Evolutionary conservation across 192 early-diverging fungal genomes (phyloP).

Genomic region (Backusella liffmaniae): DNA sequence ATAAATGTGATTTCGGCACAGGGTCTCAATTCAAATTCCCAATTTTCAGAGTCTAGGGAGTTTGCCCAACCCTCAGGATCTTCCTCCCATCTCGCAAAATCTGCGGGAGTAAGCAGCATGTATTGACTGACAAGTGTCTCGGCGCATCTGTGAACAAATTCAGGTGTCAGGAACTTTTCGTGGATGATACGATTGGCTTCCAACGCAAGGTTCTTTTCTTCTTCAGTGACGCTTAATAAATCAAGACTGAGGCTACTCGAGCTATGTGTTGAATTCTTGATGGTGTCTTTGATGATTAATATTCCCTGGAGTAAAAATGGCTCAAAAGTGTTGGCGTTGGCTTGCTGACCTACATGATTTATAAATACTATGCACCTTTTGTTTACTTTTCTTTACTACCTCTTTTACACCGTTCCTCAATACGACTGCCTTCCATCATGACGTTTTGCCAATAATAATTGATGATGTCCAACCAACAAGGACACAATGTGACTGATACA

Average conservation of each 20-base stretch:
- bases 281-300: constrained; percentile 59
- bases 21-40: constrained; percentile 75
- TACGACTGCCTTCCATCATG: constrained; percentile 11
- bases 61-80: constrained; percentile 83
- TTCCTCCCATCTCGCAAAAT: constrained; percentile 79
- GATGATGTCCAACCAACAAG: constrained; percentile 61
- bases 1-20: constrained; percentile 85
- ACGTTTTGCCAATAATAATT: constrained; percentile 69
- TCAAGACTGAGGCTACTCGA: constrained; percentile 17
- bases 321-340: constrained; percentile 41
- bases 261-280: constrained; percentile 57
- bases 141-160: constrained; percentile 62
- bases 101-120: constrained; percentile 64
- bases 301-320: constrained; percentile 75
- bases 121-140: constrained; percentile 75
- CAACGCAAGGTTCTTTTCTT: constrained; percentile 49
- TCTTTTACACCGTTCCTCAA: not conserved
- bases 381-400: not conserved
- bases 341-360: constrained; percentile 11
- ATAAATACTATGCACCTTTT: too few species aligned
- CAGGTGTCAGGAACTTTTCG: constrained; percentile 63
- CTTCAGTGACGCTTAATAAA: constrained; percentile 26
- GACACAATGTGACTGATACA: constrained; percentile 61
- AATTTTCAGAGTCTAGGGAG: constrained; percentile 81
- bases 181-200: constrained; percentile 58